Evolutionary conservation across 441 rosid genomes (phyloP).

Genomic region (Arabidopsis hybrid): DNA sequence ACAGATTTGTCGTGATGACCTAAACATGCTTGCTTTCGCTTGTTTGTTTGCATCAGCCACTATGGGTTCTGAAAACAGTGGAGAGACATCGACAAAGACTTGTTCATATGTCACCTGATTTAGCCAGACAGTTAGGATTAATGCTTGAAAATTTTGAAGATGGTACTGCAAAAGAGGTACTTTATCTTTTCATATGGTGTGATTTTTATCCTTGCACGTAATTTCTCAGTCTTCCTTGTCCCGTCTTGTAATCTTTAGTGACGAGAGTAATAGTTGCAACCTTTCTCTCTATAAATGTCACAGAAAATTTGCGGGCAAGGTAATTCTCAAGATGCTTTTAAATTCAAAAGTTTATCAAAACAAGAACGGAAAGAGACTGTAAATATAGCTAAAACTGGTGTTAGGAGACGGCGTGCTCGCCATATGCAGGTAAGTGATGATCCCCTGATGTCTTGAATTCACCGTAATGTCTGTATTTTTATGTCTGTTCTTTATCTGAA

Average conservation of each 20-base stretch:
- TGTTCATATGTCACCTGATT: conserved; percentile 86
- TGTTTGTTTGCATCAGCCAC: conserved; percentile 62
- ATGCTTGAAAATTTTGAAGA: conserved; percentile 69
- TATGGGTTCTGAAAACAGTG: conserved; percentile 88
- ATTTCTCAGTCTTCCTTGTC: not conserved
- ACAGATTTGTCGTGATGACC: conserved; percentile 23
- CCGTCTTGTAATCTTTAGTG: not conserved
- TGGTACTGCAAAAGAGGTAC: conserved; percentile 59
- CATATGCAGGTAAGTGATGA: conserved; percentile 72
- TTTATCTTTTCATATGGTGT: conserved; percentile 30
- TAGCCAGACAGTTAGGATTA: conserved; percentile 79
- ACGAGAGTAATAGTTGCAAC: not conserved
- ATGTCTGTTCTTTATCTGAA: conserved; percentile 4
- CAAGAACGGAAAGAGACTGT: conserved; percentile 69
- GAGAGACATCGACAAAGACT: conserved; percentile 80
- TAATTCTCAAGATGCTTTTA: conserved; percentile 44
- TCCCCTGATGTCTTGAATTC: not conserved
- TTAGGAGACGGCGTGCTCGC: conserved; percentile 85
- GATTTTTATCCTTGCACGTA: conserved; percentile 23
- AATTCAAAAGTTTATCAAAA: conserved; percentile 48
- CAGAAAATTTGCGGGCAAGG: conserved; percentile 56
- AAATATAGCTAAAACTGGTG: conserved; percentile 71
- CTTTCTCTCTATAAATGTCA: conserved; percentile 21
- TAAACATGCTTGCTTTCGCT: conserved; percentile 28
- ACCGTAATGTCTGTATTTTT: not conserved